Conservation (phyloP, 2,329 filamentous ascomycete genomes). For the Verticillium tricorpus region DNA sequence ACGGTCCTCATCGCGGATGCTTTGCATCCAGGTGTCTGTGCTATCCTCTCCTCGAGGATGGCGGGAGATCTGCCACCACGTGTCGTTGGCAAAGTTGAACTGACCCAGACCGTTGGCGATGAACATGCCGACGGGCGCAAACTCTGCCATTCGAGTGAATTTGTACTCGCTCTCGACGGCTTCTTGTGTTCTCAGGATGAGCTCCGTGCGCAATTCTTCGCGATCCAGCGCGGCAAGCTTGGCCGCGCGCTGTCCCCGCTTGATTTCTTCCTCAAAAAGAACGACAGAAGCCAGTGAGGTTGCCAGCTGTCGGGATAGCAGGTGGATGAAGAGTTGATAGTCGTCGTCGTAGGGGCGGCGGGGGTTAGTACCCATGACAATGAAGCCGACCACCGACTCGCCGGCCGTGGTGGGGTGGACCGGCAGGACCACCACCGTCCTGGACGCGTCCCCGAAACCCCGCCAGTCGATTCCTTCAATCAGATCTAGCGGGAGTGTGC, state of each 20-base stretch:
- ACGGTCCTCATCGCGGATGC: slow-evolving; percentile 63
- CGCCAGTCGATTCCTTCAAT: slow-evolving; percentile 65
- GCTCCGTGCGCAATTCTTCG: slow-evolving; percentile 71
- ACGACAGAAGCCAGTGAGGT: slow-evolving; percentile 80
- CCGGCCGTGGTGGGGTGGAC: slow-evolving; percentile 70
- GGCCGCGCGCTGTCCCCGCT: slow-evolving; percentile 67
- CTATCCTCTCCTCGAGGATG: slow-evolving; percentile 55
- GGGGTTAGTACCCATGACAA: slow-evolving; percentile 76
- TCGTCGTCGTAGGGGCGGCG: slow-evolving; percentile 75
- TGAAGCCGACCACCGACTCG: slow-evolving; percentile 70
- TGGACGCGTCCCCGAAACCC: slow-evolving; percentile 67
- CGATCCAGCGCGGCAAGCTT: slow-evolving; percentile 71
- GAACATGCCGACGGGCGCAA: slow-evolving; percentile 79
- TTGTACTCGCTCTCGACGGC: slow-evolving; percentile 67
- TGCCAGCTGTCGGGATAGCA: slow-evolving; percentile 70
- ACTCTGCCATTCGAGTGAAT: slow-evolving; percentile 81
- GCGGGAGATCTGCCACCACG: slow-evolving; percentile 68
- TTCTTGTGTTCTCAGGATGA: slow-evolving; percentile 60
- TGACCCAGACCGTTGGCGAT: slow-evolving; percentile 68
- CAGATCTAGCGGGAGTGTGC: slow-evolving; percentile 59
- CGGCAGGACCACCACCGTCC: slow-evolving; percentile 70
- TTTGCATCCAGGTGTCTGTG: slow-evolving; percentile 67
- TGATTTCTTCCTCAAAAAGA: slow-evolving; percentile 78
- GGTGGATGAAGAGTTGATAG: slow-evolving; percentile 71
- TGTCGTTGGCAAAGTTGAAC: slow-evolving; percentile 79